Percentiles rank a stretch among this genome's conserved stretches.
These are phyloP conservation scores for Anastatica hierochuntica DNA, from an alignment of 345 rosid species.

Conservation along the genomic window DNA sequence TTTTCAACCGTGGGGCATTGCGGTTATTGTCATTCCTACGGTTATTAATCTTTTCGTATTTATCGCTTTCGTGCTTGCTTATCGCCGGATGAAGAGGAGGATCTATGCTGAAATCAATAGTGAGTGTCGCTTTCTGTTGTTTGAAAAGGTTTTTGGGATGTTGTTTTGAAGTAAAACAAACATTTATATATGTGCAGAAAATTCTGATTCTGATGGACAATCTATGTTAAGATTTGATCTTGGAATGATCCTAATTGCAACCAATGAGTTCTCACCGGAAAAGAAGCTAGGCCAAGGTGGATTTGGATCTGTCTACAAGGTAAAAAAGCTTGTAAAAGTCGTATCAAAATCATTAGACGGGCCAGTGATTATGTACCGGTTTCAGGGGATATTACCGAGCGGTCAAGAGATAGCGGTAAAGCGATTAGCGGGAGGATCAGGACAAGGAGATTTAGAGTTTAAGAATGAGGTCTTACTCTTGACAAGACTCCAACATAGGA, in stretches of 20 bases:
- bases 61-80: slow-evolving; percentile 12
- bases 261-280: slow-evolving; percentile 30
- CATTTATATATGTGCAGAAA: slow-evolving; percentile 5
- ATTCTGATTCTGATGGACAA: slow-evolving; percentile 10
- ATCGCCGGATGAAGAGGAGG: slow-evolving; percentile 11
- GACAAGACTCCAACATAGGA: slow-evolving; percentile 51
- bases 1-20: slow-evolving; percentile 21
- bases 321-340: neutral
- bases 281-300: slow-evolving; percentile 49
- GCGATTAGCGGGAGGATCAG: slow-evolving; percentile 31
- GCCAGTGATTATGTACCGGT: neutral
- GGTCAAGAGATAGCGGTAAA: slow-evolving; percentile 43
- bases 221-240: slow-evolving; percentile 19
- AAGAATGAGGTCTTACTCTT: slow-evolving; percentile 41
- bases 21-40: slow-evolving; percentile 20
- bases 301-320: slow-evolving; percentile 40
- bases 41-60: neutral
- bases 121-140: neutral
- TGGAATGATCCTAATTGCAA: slow-evolving; percentile 16
- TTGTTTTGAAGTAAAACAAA: too few relatives aligned
- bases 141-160: neutral
- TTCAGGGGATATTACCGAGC: slow-evolving; percentile 36
- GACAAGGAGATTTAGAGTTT: slow-evolving; percentile 46
- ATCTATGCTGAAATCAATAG: slow-evolving; percentile 7
- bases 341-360: neutral